Base-by-base conservation (phyloP, 129 eudicot species). In the Chrysanthemum lavandulifolium region DNA sequence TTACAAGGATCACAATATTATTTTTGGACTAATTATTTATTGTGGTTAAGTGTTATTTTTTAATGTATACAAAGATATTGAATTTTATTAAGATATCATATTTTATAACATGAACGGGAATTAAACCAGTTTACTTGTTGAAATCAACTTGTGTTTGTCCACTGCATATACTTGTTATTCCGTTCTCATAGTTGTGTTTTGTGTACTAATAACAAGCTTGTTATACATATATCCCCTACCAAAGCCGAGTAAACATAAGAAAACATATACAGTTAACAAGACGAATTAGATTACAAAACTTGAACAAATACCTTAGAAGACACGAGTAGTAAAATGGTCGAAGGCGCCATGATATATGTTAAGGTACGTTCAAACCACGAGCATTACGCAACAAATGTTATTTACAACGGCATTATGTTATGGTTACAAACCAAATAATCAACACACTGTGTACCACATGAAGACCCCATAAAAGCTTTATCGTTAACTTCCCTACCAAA, bases 401-500 rank as follows among this genome's bases (percentile, higher is more conserved):
- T 73, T 27, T 61, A 59, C 68, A 43, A 45, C 53, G 50, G 48
- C 68, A 73, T 65, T 49, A 69, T 10, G 16, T 73, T 75, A 75
- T 72, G 77, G 72, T 71, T 76, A 23, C 72, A 82, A 78, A 67
- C 36, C 58, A 68, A 55, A 75, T 77, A 68, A 40, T 74, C 80
- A 45, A 74, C 86, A 59, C 64, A 71, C 54, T 66, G 52, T 49
- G 21, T 36, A 21, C 66, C 76, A 70, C 86, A 80, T 0, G 82
- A 63, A 15, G 87, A 62, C 68, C 83, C 91, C 75, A 54, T 23
- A 3, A 84, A 81, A 54, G 86, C 86, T 52, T 54, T 81, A 73
- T 61, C 82, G 64, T 76, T 87, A 45, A 81, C 77, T 67, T 86
- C 89, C 56, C 83, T 77, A 47, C 86, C 85, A 53, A 84, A 90